These are phyloP conservation scores for Xylaria intraflava DNA, from an alignment of 495 filamentous ascomycete genomes.

Conservation along the genomic window DNA sequence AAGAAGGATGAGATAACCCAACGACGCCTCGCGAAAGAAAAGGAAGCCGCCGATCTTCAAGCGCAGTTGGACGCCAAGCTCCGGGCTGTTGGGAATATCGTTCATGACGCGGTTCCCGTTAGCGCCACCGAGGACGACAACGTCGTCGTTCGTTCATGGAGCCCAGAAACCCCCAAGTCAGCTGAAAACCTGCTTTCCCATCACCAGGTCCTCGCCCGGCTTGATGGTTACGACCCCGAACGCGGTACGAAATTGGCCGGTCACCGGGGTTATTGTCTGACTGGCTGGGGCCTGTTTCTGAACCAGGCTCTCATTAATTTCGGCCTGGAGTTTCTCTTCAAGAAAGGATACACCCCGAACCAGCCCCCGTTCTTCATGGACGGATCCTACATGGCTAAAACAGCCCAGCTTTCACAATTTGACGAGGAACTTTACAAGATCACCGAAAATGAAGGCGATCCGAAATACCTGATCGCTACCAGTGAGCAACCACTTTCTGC, in stretches of 20 bases:
- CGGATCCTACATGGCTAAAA: slow-evolving; percentile 96
- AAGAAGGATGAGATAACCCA: slow-evolving; percentile 71
- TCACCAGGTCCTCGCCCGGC: slow-evolving; percentile 81
- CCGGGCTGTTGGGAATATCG: slow-evolving; percentile 84
- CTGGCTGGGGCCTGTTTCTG: slow-evolving; percentile 84
- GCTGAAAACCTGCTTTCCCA: slow-evolving; percentile 66
- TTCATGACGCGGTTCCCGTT: slow-evolving; percentile 87
- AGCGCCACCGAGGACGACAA: slow-evolving; percentile 93
- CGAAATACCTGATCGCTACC: slow-evolving; percentile 96
- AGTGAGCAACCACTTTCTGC: slow-evolving; percentile 93
- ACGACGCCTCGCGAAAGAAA: slow-evolving; percentile 70
- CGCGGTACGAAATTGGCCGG: slow-evolving; percentile 92
- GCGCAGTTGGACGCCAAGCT: slow-evolving; percentile 64
- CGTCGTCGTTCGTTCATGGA: slow-evolving; percentile 65
- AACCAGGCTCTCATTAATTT: slow-evolving; percentile 91
- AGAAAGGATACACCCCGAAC: slow-evolving; percentile 73
- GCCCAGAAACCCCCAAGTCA: slow-evolving; percentile 65
- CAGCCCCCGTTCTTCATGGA: slow-evolving; percentile 97
- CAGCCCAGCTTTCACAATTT: slow-evolving; percentile 93
- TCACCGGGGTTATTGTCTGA: slow-evolving; percentile 90
- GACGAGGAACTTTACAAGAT: slow-evolving; percentile 98
- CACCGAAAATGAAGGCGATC: slow-evolving; percentile 74
- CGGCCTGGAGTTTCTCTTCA: slow-evolving; percentile 77
- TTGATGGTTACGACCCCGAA: slow-evolving; percentile 92
- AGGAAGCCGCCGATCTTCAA: slow-evolving; percentile 68